Percentiles rank a stretch among this genome's conserved stretches.
Conservation (phyloP, 495 filamentous ascomycete genomes). For the Trichoderma asperelloides region DNA sequence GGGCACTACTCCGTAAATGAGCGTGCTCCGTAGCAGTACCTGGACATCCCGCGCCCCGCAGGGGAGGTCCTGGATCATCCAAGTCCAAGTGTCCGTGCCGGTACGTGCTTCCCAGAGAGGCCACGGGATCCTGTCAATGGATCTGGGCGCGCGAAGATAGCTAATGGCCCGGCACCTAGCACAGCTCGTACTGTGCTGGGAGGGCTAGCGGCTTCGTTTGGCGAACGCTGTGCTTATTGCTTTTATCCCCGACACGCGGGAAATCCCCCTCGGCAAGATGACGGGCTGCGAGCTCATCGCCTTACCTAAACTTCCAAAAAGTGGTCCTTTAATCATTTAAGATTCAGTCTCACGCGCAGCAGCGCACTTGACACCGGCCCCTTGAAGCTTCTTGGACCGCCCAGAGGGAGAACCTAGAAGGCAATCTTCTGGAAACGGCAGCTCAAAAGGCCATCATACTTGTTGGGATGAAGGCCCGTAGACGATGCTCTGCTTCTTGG, state of each 20-base stretch:
- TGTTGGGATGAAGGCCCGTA: neutral
- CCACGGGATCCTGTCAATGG: constrained; percentile 2
- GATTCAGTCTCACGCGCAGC: neutral
- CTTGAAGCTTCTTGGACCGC: neutral
- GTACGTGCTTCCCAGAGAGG: neutral
- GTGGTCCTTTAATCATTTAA: neutral
- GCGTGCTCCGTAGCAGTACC: neutral
- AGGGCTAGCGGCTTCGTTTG: neutral
- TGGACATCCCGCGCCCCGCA: constrained; percentile 8
- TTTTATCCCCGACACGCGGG: neutral
- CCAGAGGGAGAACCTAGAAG: neutral
- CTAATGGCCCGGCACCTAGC: neutral
- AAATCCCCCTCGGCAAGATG: neutral
- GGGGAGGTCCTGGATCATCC: neutral
- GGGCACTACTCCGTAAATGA: constrained; percentile 4
- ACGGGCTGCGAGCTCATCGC: neutral
- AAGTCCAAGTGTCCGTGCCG: neutral
- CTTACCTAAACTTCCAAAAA: neutral
- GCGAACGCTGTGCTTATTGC: neutral
- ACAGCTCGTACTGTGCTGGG: neutral
- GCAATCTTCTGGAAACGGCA: too few relatives aligned
- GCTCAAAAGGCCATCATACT: neutral
- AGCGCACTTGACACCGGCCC: neutral
- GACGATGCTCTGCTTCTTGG: too few relatives aligned
- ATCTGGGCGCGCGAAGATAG: neutral